Conservation (phyloP, 345 rosid species). For the Gossypium turneri region DNA sequence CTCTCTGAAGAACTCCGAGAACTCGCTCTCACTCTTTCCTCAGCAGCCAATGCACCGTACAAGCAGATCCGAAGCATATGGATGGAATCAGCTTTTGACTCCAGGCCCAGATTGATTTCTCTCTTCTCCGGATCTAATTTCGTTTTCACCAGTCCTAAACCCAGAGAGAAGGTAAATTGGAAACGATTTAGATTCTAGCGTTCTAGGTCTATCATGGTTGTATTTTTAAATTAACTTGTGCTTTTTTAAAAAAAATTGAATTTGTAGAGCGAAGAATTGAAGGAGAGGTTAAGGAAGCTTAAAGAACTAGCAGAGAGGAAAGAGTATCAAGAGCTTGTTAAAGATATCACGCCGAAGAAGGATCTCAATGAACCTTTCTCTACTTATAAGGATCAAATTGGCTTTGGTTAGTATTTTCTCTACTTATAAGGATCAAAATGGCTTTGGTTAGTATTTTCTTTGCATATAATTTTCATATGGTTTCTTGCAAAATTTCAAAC, state of each 20-base stretch:
- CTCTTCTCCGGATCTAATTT: slow-evolving; percentile 57
- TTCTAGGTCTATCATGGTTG: background rate
- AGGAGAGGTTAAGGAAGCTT: slow-evolving; percentile 61
- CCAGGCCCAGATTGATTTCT: slow-evolving; percentile 43
- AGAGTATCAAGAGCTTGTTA: slow-evolving; percentile 78
- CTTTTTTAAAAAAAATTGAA: background rate
- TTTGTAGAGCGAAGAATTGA: slow-evolving; percentile 67
- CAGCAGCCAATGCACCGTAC: slow-evolving; percentile 40
- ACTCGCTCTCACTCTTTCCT: slow-evolving; percentile 50
- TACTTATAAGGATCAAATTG: slow-evolving; percentile 92
- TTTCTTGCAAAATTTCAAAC: background rate
- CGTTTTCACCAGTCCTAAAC: slow-evolving; percentile 63
- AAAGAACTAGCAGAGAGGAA: slow-evolving; percentile 76
- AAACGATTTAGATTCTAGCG: background rate
- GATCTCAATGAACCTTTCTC: slow-evolving; percentile 76
- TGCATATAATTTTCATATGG: background rate
- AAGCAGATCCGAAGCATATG: slow-evolving; percentile 60
- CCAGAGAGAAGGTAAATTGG: slow-evolving; percentile 63
- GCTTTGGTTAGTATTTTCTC: slow-evolving; percentile 94
- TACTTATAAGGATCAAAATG: no score
- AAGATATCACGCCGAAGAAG: slow-evolving; percentile 67
- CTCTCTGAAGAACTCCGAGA: slow-evolving; percentile 48
- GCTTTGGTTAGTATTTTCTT: background rate
- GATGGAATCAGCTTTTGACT: slow-evolving; percentile 36
- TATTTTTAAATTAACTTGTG: background rate